Percentiles rank a stretch among this genome's conserved stretches.
Conservation (phyloP, 2,329 filamentous ascomycete genomes). For the Fusarium newnesense region DNA sequence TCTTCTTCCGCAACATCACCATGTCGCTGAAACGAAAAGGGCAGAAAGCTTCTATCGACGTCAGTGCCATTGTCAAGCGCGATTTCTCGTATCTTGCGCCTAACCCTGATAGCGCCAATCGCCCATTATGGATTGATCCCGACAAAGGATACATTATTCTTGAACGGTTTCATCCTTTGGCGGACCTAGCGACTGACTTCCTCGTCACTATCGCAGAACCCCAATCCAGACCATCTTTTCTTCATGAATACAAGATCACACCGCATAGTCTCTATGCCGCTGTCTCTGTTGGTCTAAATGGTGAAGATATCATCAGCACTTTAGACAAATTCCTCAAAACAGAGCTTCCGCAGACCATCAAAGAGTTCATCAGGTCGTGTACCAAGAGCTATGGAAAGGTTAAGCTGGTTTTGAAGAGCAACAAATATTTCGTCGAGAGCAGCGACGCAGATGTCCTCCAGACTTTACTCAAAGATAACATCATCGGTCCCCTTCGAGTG, state of each 20-base stretch:
- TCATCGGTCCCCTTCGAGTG: constrained; percentile 82
- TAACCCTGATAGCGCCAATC: constrained; percentile 82
- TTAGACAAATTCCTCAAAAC: constrained; percentile 91
- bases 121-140: constrained; percentile 94
- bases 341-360: constrained; percentile 80
- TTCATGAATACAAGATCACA: constrained; percentile 94
- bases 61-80: constrained; percentile 38
- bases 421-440: constrained; percentile 93
- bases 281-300: constrained; percentile 89
- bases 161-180: constrained; percentile 91
- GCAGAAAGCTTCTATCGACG: not conserved
- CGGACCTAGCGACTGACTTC: constrained; percentile 90
- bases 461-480: constrained; percentile 81
- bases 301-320: constrained; percentile 88
- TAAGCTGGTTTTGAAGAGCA: constrained; percentile 92
- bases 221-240: constrained; percentile 84
- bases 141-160: constrained; percentile 87
- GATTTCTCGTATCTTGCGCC: constrained; percentile 92
- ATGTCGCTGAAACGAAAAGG: not conserved
- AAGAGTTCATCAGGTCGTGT: constrained; percentile 79
- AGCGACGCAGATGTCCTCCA: constrained; percentile 89
- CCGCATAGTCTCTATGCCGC: constrained; percentile 96
- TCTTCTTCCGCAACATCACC: accelerated
- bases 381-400: constrained; percentile 95
- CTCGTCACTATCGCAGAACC: constrained; percentile 96